These are phyloP conservation scores for Ulota crispa DNA, from an alignment of 225 moss, liverwort and hornwort genomes.

Conservation along the genomic window DNA sequence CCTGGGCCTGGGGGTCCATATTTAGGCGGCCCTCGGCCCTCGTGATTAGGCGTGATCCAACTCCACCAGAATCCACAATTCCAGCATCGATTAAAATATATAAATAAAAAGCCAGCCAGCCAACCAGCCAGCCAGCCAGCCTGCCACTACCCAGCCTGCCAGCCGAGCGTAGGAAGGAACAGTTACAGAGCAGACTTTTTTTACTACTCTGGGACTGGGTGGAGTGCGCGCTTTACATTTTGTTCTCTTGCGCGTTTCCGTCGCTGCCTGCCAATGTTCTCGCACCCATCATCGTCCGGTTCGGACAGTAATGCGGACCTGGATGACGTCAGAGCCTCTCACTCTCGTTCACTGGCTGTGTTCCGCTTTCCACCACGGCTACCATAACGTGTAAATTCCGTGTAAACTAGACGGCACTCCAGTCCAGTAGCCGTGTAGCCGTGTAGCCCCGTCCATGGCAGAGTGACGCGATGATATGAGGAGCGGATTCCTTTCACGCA, in stretches of 20 bases:
- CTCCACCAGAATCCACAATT: constrained; percentile 22
- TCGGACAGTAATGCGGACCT: constrained; percentile 34
- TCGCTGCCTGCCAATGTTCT: not conserved
- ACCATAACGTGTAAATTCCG: not conserved
- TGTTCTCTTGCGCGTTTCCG: not conserved
- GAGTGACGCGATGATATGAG: not conserved
- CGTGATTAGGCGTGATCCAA: constrained; percentile 38
- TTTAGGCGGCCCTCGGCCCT: constrained; percentile 19
- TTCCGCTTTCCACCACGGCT: not conserved
- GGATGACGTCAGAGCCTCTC: constrained; percentile 21
- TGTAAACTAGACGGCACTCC: not conserved
- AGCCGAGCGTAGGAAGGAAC: constrained; percentile 1
- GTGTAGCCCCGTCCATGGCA: too few relatives aligned
- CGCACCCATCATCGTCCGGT: not conserved
- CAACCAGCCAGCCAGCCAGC: not conserved
- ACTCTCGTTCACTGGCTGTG: not conserved
- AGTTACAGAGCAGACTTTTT: not conserved
- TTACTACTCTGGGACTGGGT: not conserved
- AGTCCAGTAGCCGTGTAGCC: not conserved
- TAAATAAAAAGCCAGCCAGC: not conserved
- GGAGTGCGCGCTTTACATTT: not conserved
- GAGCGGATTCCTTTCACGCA: constrained; percentile 1
- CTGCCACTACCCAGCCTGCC: not conserved
- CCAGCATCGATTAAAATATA: not conserved
- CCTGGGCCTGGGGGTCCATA: constrained; percentile 41